Conservation (phyloP, 2,329 filamentous ascomycete species). For the Ilyonectria robusta region DNA sequence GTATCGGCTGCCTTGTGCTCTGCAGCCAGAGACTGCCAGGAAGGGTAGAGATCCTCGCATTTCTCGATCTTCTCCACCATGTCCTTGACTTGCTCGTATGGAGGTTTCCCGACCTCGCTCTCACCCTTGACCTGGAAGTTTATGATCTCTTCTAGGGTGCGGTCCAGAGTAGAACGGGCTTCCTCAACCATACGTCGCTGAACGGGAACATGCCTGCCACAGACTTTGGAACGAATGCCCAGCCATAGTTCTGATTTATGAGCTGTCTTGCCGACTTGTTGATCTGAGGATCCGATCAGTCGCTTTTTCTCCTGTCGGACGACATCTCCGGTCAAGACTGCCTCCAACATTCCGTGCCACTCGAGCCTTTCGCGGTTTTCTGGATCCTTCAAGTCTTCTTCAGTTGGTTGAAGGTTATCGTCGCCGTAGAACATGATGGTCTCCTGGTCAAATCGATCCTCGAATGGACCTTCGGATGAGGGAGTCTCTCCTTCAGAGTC, state of each 20-base stretch:
- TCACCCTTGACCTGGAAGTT: slow-evolving; percentile 95
- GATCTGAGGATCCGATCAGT: slow-evolving; percentile 82
- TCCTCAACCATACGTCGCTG: slow-evolving; percentile 93
- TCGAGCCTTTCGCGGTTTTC: slow-evolving; percentile 91
- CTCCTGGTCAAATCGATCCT: slow-evolving; percentile 92
- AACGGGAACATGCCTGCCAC: slow-evolving; percentile 85
- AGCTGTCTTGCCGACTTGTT: slow-evolving; percentile 71
- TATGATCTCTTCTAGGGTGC: slow-evolving; percentile 87
- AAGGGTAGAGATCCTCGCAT: slow-evolving; percentile 88
- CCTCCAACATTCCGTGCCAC: slow-evolving; percentile 98
- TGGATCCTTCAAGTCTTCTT: slow-evolving; percentile 91
- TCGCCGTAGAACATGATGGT: slow-evolving; percentile 94
- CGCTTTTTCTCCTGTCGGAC: slow-evolving; percentile 98
- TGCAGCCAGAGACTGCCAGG: slow-evolving; percentile 78
- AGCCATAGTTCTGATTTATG: slow-evolving; percentile 89
- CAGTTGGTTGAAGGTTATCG: slow-evolving; percentile 88
- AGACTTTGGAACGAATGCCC: slow-evolving; percentile 86
- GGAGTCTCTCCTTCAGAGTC: slow-evolving; percentile 94
- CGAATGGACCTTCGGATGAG: slow-evolving; percentile 85
- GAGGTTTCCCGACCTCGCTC: slow-evolving; percentile 89
- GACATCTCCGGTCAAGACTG: slow-evolving; percentile 95
- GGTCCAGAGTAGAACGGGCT: slow-evolving; percentile 79
- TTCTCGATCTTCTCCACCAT: slow-evolving; percentile 92
- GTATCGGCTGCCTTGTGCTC: slow-evolving; percentile 85
- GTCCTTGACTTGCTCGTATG: slow-evolving; percentile 90